Base-by-base conservation (phyloP, 2,329 filamentous ascomycete species). In the Arthroderma sp. region DNA sequence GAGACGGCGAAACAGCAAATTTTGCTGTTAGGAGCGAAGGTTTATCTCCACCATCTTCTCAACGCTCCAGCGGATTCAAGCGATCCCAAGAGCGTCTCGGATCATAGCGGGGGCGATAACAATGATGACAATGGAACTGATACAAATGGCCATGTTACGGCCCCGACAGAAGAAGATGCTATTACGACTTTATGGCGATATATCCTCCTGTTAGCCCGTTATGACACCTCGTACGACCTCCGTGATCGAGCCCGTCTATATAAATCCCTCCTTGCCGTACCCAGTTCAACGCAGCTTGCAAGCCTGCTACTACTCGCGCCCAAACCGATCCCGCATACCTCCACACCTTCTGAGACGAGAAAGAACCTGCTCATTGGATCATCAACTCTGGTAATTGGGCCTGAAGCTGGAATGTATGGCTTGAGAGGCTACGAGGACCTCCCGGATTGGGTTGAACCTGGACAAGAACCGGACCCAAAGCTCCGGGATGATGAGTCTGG, bases 221-320 rank as follows among this genome's bases (percentile, higher is more conserved):
- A 97, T 70, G 93, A 97, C 66, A 88, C 85, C 0, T 96, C 91
- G 0, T 98, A 95, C 71, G 91, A 97, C 67, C 82, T 98, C 2
- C 88, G 93, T 62, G 93, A 97, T 68, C 86, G 93, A 23, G 85
- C 91, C 1, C 84, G 93, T 33, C 81, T 96, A 60, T 97, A 95
- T 74, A 89, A 87, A 62, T 81, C 90, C 0, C 81, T 98, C 1
- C 81, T 98, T 1, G 80, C 83, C 2, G 83, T 87, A 3, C 88
- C 91, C 0, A 77, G 79, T 1, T 82, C 81, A 6, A 86, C 83
- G 0, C 89, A 97, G 69, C 81, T 98, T 15, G 93, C 93, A 2
- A 90, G 87, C 0, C 78, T 98, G 13, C 86, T 97, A 69, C 83
- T 98, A 0, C 80, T 97, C 1, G 93, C 93, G 0, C 91, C 93